phyloP scores from a whole-genome alignment of 1,139 yeast genomes.

The Debaryomyces sp. region DNA sequence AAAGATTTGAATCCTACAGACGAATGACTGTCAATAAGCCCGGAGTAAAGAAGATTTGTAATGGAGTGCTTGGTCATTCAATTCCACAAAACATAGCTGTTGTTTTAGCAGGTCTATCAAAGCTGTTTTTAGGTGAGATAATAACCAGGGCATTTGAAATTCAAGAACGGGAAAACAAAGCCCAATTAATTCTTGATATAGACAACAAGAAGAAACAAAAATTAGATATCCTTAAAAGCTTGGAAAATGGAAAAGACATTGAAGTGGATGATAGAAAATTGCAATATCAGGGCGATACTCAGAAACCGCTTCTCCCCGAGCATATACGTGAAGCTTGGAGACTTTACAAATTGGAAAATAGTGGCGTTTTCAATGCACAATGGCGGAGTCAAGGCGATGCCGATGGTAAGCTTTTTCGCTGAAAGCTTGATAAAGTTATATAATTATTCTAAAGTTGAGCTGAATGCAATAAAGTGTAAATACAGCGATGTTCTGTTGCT shows the following conservation, averaged over 20 bases:
- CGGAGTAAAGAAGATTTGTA: slow-evolving; percentile 83
- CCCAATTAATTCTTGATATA: slow-evolving; percentile 38
- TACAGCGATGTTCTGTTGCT: too few species aligned
- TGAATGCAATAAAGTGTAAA: too few species aligned
- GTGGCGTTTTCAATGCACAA: slow-evolving; percentile 60
- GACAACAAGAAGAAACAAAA: slow-evolving; percentile 41
- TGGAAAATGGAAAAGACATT: slow-evolving; percentile 33
- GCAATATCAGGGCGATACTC: slow-evolving; percentile 44
- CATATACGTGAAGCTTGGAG: slow-evolving; percentile 92
- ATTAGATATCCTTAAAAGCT: slow-evolving; percentile 26
- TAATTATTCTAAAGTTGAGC: too few species aligned
- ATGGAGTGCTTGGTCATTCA: slow-evolving; percentile 77
- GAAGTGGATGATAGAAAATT: slow-evolving; percentile 33
- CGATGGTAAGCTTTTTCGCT: slow-evolving; percentile 69
- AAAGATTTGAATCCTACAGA: slow-evolving; percentile 83
- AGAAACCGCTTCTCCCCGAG: slow-evolving; percentile 74
- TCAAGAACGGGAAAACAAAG: slow-evolving; percentile 56
- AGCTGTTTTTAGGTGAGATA: slow-evolving; percentile 85
- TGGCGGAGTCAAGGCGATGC: slow-evolving; percentile 80
- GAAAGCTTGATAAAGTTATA: slow-evolving; percentile 6
- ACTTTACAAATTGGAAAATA: slow-evolving; percentile 64
- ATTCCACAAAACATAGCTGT: slow-evolving; percentile 84
- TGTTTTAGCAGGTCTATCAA: slow-evolving; percentile 83
- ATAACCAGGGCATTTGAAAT: slow-evolving; percentile 79
- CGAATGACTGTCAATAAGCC: slow-evolving; percentile 80